Evolutionary conservation across 2,329 filamentous ascomycete genomes (phyloP).

Genomic region (Leptographium wingfieldii): DNA sequence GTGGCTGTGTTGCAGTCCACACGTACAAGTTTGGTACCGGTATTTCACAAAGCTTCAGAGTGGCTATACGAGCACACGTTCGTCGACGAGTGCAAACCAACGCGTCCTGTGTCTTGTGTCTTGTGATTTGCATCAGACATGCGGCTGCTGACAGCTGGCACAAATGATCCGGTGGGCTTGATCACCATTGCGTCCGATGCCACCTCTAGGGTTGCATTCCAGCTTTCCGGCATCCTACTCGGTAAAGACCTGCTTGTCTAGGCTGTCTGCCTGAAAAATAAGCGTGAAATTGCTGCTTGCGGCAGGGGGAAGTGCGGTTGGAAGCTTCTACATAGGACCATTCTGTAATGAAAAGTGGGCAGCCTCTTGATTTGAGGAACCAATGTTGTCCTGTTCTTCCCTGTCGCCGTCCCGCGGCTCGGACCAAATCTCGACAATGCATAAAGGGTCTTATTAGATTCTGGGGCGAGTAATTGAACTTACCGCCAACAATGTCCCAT

Average conservation of each 20-base stretch:
- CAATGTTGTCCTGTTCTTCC: too few species aligned
- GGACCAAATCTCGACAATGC: too few species aligned
- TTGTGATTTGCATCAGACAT: background rate
- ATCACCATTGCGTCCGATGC: background rate
- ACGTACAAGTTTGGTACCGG: background rate
- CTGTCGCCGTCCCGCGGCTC: too few species aligned
- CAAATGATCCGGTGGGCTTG: too few species aligned
- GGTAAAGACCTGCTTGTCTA: too few species aligned
- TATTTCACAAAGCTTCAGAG: background rate
- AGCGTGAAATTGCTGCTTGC: background rate
- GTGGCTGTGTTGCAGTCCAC: background rate
- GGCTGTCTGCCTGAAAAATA: background rate
- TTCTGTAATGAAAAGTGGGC: background rate
- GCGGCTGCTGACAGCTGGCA: background rate
- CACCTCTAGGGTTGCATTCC: background rate
- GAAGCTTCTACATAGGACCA: background rate
- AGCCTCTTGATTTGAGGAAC: background rate
- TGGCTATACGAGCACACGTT: background rate
- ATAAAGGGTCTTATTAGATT: too few species aligned
- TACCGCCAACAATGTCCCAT: too few species aligned
- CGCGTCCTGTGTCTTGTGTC: too few species aligned
- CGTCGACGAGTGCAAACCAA: too few species aligned
- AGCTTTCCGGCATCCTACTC: background rate
- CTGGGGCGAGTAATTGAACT: too few species aligned
- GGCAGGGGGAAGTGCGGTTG: background rate